These are phyloP conservation scores for Mariannaea sp. DNA, from an alignment of 2,329 filamentous ascomycete species.

Conservation along the genomic window DNA sequence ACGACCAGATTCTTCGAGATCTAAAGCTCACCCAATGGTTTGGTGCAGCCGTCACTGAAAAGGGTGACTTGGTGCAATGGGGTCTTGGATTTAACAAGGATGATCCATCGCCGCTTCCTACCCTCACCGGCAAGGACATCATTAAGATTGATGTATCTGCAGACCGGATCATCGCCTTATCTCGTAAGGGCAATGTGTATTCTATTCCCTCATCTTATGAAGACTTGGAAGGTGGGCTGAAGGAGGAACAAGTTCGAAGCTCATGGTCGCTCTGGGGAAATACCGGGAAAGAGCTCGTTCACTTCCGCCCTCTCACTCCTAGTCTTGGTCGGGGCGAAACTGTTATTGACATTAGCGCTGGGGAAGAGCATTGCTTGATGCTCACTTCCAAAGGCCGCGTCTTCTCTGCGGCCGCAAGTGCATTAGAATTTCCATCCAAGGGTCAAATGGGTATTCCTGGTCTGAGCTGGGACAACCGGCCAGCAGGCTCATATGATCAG, in stretches of 20 bases:
- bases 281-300: constrained; percentile 51
- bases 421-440: constrained; percentile 75
- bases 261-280: constrained; percentile 75
- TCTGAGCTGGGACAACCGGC: constrained; percentile 77
- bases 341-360: constrained; percentile 74
- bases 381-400: constrained; percentile 84
- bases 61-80: constrained; percentile 92
- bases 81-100: constrained; percentile 74
- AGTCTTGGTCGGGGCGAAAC: constrained; percentile 70
- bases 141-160: constrained; percentile 75
- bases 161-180: constrained; percentile 82
- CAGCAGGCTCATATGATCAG: constrained; percentile 77
- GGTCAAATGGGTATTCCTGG: constrained; percentile 90
- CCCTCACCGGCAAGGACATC: constrained; percentile 81
- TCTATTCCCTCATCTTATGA: constrained; percentile 77
- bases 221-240: constrained; percentile 70
- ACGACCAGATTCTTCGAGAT: constrained; percentile 82
- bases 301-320: constrained; percentile 75
- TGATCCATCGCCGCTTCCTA: constrained; percentile 67
- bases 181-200: constrained; percentile 77
- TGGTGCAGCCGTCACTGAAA: constrained; percentile 84
- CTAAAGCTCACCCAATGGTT: constrained; percentile 83
- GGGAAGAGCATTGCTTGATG: constrained; percentile 84
- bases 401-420: constrained; percentile 84
- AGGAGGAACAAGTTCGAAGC: constrained; percentile 58